These are phyloP conservation scores for Yamadazyma blattariae DNA, from an alignment of 1,139 yeast genomes.

Conservation along the genomic window DNA sequence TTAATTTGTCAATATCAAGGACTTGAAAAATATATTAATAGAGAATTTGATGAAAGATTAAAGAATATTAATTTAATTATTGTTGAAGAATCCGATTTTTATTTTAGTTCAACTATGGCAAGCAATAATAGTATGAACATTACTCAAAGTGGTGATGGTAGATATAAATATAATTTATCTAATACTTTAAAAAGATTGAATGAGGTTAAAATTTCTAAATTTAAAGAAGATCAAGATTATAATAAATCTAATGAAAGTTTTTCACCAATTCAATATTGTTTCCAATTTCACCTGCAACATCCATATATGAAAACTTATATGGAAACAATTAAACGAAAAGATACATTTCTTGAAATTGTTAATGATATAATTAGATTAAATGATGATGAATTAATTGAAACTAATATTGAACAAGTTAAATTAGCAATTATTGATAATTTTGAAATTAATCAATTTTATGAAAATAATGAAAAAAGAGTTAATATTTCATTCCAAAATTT, in stretches of 20 bases:
- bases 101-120: constrained; percentile 3
- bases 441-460: constrained; percentile 4
- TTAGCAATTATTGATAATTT: constrained; percentile 4
- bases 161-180: constrained; percentile 8
- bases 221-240: too few relatives aligned
- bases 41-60: background rate
- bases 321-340: constrained; percentile 4
- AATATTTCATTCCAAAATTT: constrained; percentile 1
- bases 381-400: constrained; percentile 6
- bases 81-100: constrained; percentile 23
- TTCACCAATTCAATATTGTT: constrained; percentile 25
- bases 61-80: constrained; percentile 3
- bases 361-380: constrained; percentile 20
- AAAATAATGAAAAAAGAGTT: background rate
- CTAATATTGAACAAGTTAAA: background rate
- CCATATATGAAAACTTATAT: constrained; percentile 16
- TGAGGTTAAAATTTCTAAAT: background rate
- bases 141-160: constrained; percentile 3
- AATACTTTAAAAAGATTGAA: constrained; percentile 10
- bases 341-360: constrained; percentile 12
- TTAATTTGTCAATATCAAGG: too few relatives aligned
- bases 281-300: constrained; percentile 15
- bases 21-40: too few relatives aligned
- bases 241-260: too few relatives aligned
- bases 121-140: constrained; percentile 2